Evolutionary conservation across 768 basidiomycete genomes (phyloP).

Genomic region (Lenzites betulinus): DNA sequence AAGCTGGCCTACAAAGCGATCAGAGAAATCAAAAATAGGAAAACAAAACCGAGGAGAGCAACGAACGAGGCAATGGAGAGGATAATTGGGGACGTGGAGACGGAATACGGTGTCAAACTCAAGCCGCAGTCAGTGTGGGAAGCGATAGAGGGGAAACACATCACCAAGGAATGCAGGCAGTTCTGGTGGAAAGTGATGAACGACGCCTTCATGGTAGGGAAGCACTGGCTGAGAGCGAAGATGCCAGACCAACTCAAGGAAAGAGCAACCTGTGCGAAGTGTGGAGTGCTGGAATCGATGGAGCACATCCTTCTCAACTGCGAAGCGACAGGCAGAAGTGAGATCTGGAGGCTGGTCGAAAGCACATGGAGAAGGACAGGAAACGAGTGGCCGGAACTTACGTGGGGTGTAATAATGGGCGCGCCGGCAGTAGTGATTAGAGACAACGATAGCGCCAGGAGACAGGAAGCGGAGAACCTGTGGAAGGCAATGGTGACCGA

Average conservation of each 20-base stretch:
- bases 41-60: neutral
- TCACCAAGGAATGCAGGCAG: neutral
- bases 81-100: neutral
- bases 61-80: neutral
- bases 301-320: constrained; percentile 5
- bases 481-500: constrained; percentile 1
- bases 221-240: neutral
- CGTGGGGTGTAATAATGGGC: no score
- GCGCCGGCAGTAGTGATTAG: no score
- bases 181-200: constrained; percentile 5
- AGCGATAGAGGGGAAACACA: neutral
- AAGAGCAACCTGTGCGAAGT: neutral
- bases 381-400: neutral
- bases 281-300: neutral
- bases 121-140: neutral
- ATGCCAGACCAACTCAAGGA: neutral
- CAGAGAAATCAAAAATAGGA: neutral
- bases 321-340: neutral
- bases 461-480: neutral
- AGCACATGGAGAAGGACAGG: neutral
- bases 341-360: neutral
- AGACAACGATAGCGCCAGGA: no score
- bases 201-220: constrained; percentile 3
- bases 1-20: constrained; percentile 1
- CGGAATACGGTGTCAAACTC: neutral